Conservation (phyloP, 1,139 yeast genomes). For the Yamadazyma jaroonii region DNA sequence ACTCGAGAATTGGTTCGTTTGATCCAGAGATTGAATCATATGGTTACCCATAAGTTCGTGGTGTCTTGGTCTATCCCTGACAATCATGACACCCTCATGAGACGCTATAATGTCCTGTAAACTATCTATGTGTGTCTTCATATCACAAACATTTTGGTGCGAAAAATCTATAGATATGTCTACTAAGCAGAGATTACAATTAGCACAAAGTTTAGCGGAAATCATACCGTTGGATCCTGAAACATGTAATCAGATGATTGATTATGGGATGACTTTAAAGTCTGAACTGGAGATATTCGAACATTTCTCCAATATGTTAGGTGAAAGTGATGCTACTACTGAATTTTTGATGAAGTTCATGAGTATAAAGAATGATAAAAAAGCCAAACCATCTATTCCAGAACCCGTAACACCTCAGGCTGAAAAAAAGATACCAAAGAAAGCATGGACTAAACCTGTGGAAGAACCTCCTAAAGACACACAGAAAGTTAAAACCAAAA, state of each 20-base stretch:
- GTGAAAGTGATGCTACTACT: constrained; percentile 48
- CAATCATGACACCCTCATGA: not conserved
- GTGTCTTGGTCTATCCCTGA: not conserved
- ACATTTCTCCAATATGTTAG: constrained; percentile 52
- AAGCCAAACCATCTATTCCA: not conserved
- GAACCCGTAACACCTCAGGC: not conserved
- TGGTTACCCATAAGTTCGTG: not conserved
- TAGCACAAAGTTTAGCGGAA: constrained; percentile 12
- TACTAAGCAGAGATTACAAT: constrained; percentile 11
- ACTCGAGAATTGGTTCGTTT: too few species aligned
- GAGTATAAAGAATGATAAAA: constrained; percentile 10
- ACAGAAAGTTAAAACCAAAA: not conserved
- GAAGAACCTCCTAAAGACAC: not conserved
- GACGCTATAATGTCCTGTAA: not conserved
- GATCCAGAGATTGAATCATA: too few species aligned
- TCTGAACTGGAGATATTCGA: constrained; percentile 41
- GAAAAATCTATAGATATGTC: not conserved
- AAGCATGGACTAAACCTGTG: constrained; percentile 5
- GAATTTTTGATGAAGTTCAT: constrained; percentile 36
- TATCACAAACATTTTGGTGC: not conserved
- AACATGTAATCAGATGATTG: constrained; percentile 38
- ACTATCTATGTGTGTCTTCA: not conserved
- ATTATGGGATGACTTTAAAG: constrained; percentile 43
- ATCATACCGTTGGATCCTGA: constrained; percentile 45
- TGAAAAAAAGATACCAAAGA: constrained; percentile 5